These are phyloP conservation scores for Eucalyptus brandiana DNA, from an alignment of 345 rosid species.

Conservation along the genomic window DNA sequence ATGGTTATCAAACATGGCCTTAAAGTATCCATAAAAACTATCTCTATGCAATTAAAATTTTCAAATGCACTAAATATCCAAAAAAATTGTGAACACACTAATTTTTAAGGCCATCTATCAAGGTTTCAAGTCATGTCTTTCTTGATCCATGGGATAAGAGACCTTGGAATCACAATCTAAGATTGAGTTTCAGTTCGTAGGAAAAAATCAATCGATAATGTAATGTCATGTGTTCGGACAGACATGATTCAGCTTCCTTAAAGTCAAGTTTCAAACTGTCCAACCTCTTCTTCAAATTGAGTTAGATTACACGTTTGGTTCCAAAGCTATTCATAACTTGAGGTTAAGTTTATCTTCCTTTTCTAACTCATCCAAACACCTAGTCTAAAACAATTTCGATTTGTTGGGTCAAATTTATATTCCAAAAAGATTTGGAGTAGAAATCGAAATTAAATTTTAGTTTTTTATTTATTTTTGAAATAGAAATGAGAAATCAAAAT, in stretches of 20 bases:
- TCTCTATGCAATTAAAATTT: background rate
- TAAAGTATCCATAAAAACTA: too few relatives aligned
- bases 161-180: background rate
- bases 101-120: background rate
- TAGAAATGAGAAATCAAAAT: too few relatives aligned
- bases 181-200: background rate
- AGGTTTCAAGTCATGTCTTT: background rate
- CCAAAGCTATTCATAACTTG: background rate
- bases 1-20: fast-evolving
- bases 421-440: too few relatives aligned
- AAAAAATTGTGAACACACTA: background rate
- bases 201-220: background rate
- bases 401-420: too few relatives aligned
- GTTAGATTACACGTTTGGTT: background rate
- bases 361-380: too few relatives aligned
- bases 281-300: background rate
- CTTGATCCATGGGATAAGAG: background rate
- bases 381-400: too few relatives aligned
- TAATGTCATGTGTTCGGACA: background rate
- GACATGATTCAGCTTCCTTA: background rate
- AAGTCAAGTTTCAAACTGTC: background rate
- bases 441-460: too few relatives aligned
- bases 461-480: too few relatives aligned
- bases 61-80: fast-evolving
- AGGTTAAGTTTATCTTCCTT: too few relatives aligned